Base-by-base conservation (phyloP, 768 basidiomycete species). In the Boletus vinaceobasis region DNA sequence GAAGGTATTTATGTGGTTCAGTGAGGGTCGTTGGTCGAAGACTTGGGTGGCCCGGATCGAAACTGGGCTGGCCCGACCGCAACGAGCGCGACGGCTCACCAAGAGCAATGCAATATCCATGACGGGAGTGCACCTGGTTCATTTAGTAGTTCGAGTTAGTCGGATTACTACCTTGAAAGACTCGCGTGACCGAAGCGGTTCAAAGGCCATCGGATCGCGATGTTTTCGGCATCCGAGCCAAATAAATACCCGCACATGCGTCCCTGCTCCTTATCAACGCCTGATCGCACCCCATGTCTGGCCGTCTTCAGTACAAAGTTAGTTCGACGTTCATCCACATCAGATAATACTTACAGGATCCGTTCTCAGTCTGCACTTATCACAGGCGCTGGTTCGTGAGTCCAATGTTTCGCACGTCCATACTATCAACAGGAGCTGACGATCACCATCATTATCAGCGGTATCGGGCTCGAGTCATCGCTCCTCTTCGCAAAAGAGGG, bases 381-480 rank as follows among this genome's bases (percentile, higher is more conserved):
- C 70, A 96, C 93, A 27, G 93, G 93, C 55, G 93, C 86, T 43
- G 93, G 86, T 67, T 88, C 87, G 92, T 94, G 67, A 76, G 90
- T 77, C 14, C 21, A 6, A 13, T 0, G 23, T 43, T 43, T 21
- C 23, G 11, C 19, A 35, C 14, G 33, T 43, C n/a, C 15, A 10
- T 19, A n/a, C n/a, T n/a, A 38, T 44, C 42, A 26, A 48, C 52
- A 13, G 15, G 17, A 52, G 23, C 60, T 52, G 48, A 60, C 50
- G 49, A 61, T 59, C 53, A 19, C 39, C 23, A 42, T 59, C 53
- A 15, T 29, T 32, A 36, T 40, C 71, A 98, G 95, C 52, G 97
- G 97, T 1, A 97, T 99, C 70, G 97, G 97, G 27, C 82, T 98
- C 45, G 94, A 99, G 75, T 89, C 94, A 0, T 86, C 93, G n/a